phyloP scores from a whole-genome alignment of 179 eudicot species.

The Silene coronaria region DNA sequence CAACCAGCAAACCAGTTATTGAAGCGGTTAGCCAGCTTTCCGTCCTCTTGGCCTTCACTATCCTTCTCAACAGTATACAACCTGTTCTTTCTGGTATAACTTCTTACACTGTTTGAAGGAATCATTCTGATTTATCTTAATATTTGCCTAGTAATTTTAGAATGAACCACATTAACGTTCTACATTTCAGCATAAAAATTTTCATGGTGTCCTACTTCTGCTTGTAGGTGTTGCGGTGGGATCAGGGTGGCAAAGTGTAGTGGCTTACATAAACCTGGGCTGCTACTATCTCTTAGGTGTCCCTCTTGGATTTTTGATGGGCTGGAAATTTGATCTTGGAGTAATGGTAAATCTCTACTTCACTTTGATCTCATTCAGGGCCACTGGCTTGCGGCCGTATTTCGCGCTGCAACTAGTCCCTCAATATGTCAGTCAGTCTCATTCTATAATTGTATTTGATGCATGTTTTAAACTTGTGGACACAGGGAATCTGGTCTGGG shows the following conservation, averaged over 20 bases:
- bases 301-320: conserved; percentile 39
- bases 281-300: conserved; percentile 37
- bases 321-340: conserved; percentile 37
- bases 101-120: no score
- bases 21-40: conserved; percentile 37
- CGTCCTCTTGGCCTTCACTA: conserved; percentile 35
- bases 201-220: background rate
- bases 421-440: background rate
- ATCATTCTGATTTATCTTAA: background rate
- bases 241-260: conserved; percentile 43
- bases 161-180: background rate
- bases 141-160: no score
- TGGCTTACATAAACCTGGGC: conserved; percentile 40
- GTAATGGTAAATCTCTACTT: conserved; percentile 30
- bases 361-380: background rate
- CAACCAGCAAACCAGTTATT: conserved; percentile 30
- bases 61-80: conserved; percentile 43
- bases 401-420: no score
- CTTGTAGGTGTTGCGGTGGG: conserved; percentile 44
- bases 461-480: background rate
- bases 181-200: background rate
- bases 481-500: conserved; percentile 39
- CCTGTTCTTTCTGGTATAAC: conserved; percentile 41
- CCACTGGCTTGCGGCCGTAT: no score
- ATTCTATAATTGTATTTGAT: background rate